Evolutionary conservation across 2,329 filamentous ascomycete species (phyloP).

Genomic region (Dichotomopilus funicola): DNA sequence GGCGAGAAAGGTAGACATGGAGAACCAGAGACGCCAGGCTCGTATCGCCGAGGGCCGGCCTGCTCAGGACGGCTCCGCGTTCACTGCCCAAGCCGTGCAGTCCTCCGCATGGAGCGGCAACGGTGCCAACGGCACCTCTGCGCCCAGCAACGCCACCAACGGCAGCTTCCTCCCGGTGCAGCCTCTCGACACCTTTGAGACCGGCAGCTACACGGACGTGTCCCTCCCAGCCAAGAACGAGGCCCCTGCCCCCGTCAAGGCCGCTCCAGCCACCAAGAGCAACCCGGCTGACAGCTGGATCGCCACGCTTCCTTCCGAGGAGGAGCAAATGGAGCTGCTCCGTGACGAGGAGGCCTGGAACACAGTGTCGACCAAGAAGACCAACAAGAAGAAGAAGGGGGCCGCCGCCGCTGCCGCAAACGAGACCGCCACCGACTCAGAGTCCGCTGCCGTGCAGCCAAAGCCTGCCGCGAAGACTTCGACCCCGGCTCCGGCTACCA

Average conservation of each 20-base stretch:
- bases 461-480: constrained; percentile 17
- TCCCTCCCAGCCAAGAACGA: constrained; percentile 14
- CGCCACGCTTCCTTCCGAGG: constrained; percentile 50
- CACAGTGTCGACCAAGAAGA: constrained; percentile 47
- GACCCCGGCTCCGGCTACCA: constrained; percentile 11
- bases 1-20: constrained; percentile 66
- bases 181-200: constrained; percentile 54
- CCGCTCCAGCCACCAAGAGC: constrained; percentile 18
- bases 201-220: constrained; percentile 30
- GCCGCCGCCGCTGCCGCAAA: constrained; percentile 29
- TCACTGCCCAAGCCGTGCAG: constrained; percentile 37
- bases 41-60: constrained; percentile 75
- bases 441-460: constrained; percentile 18
- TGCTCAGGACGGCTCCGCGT: constrained; percentile 70
- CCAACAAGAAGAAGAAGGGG: constrained; percentile 36
- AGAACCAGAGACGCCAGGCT: constrained; percentile 77
- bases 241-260: constrained; percentile 9
- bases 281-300: constrained; percentile 39
- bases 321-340: constrained; percentile 55
- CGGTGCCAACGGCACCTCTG: constrained; percentile 33
- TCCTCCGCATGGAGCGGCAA: constrained; percentile 37
- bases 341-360: constrained; percentile 52
- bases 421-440: constrained; percentile 24
- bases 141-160: constrained; percentile 29
- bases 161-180: constrained; percentile 35